A percentile compares a stretch with the other conserved stretches of the same genome.
Conservation (phyloP, 805 yeast genomes). For the Metschnikowia henanensis region DNA sequence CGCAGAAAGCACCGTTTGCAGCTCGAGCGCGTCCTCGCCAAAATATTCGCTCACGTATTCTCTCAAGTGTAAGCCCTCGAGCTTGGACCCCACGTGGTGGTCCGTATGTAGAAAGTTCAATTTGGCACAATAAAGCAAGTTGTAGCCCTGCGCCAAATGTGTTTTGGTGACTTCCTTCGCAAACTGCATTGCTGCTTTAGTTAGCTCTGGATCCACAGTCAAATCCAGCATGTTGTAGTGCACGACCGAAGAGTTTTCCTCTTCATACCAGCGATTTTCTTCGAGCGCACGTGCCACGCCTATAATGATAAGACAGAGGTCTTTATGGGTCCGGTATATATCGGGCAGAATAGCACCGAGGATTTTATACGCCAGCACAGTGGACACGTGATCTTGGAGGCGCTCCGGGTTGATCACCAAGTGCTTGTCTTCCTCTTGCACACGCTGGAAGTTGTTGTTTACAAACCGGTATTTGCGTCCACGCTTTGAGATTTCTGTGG, state of each 20-base stretch:
- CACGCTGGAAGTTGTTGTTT: constrained; percentile 47
- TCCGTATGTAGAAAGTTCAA: constrained; percentile 56
- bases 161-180: constrained; percentile 22
- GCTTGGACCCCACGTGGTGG: constrained; percentile 51
- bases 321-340: constrained; percentile 34
- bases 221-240: constrained; percentile 33
- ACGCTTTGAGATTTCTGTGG: constrained; percentile 39
- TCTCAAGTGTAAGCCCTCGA: constrained; percentile 47
- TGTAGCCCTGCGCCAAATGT: constrained; percentile 44
- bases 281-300: constrained; percentile 53
- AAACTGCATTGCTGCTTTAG: constrained; percentile 23
- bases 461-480: constrained; percentile 51
- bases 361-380: constrained; percentile 45
- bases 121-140: constrained; percentile 45
- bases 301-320: constrained; percentile 47
- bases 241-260: constrained; percentile 43
- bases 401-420: constrained; percentile 39
- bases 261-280: constrained; percentile 49
- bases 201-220: constrained; percentile 27
- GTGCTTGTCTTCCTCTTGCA: constrained; percentile 50
- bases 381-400: constrained; percentile 32
- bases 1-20: constrained; percentile 45
- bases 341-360: constrained; percentile 31
- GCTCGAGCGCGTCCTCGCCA: constrained; percentile 39
- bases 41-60: constrained; percentile 38